Conservation (phyloP, 2,329 filamentous ascomycete species). For the Microdochium trichocladiopsis region DNA sequence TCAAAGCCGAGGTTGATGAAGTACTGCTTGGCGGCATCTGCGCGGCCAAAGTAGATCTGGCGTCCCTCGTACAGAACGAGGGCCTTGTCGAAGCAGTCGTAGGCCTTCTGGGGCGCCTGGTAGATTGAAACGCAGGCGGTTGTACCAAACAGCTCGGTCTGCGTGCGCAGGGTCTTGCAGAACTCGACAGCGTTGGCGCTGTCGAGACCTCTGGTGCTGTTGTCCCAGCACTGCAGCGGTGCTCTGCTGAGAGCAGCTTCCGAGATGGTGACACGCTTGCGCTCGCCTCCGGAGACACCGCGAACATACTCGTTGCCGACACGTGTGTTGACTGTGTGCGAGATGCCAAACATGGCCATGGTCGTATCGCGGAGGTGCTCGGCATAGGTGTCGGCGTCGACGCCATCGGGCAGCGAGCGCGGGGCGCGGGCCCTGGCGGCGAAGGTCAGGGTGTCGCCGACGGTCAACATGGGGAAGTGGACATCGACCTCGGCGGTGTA, state of each 20-base stretch:
- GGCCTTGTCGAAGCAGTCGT: slow-evolving; percentile 57
- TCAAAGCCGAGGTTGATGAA: slow-evolving; percentile 62
- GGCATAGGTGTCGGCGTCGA: slow-evolving; percentile 46
- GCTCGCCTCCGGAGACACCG: slow-evolving; percentile 68
- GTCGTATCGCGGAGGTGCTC: slow-evolving; percentile 62
- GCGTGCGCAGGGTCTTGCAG: slow-evolving; percentile 57
- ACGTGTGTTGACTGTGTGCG: slow-evolving; percentile 64
- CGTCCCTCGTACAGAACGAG: slow-evolving; percentile 52
- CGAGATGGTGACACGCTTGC: slow-evolving; percentile 59
- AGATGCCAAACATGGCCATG: slow-evolving; percentile 70
- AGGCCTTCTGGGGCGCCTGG: slow-evolving; percentile 58
- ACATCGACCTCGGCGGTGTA: slow-evolving; percentile 82
- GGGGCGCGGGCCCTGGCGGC: slow-evolving; percentile 65
- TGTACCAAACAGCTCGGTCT: slow-evolving; percentile 59
- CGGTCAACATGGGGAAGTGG: slow-evolving; percentile 70
- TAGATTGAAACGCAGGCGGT: slow-evolving; percentile 69
- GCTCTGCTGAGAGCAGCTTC: slow-evolving; percentile 53
- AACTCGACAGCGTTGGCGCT: slow-evolving; percentile 72
- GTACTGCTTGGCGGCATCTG: slow-evolving; percentile 54
- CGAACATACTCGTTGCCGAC: slow-evolving; percentile 72
- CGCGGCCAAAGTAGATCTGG: slow-evolving; percentile 57
- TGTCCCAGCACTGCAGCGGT: slow-evolving; percentile 62
- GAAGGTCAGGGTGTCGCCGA: slow-evolving; percentile 74
- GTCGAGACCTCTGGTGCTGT: slow-evolving; percentile 68
- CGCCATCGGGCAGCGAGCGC: slow-evolving; percentile 50